Conservation (phyloP, 495 filamentous ascomycete species). For the Tuber melanosporum region DNA sequence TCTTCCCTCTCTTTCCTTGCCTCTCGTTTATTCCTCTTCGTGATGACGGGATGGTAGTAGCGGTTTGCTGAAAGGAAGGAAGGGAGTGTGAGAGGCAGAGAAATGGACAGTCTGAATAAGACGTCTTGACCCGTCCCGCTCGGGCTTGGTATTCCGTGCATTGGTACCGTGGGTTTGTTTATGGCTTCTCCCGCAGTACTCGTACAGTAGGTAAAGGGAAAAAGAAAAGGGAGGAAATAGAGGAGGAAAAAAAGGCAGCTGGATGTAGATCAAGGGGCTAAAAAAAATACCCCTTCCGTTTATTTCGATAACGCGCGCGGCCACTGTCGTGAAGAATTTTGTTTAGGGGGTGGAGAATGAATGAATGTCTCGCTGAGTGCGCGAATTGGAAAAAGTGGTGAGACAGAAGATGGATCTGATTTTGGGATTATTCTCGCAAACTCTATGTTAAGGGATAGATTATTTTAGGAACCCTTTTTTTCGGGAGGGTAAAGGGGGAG, state of each 20-base stretch:
- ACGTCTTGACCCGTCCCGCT: not conserved
- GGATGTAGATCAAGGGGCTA: not conserved
- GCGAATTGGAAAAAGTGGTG: not conserved
- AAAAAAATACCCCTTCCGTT: not conserved
- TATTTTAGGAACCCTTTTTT: not conserved
- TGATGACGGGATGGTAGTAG: slow-evolving; percentile 7
- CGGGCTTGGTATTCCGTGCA: not conserved
- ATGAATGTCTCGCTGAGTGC: not conserved
- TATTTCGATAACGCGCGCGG: not conserved
- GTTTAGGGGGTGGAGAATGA: not conserved
- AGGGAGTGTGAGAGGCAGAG: slow-evolving; percentile 1
- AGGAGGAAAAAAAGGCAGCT: slow-evolving; percentile 8
- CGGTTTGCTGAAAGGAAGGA: slow-evolving; percentile 1
- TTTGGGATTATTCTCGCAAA: not conserved
- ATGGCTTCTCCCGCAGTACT: slow-evolving; percentile 6
- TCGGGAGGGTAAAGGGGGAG: not conserved
- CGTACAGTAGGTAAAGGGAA: too few species aligned
- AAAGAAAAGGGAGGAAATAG: not conserved
- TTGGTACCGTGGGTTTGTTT: not conserved
- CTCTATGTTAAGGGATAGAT: not conserved
- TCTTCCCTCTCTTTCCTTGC: not conserved
- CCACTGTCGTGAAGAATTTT: not conserved
- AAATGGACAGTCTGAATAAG: not conserved
- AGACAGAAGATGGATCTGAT: not conserved
- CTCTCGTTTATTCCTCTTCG: not conserved